Evolutionary conservation across 257 asterid species (phyloP).

Genomic region (Nyctanthes arbortristis): DNA sequence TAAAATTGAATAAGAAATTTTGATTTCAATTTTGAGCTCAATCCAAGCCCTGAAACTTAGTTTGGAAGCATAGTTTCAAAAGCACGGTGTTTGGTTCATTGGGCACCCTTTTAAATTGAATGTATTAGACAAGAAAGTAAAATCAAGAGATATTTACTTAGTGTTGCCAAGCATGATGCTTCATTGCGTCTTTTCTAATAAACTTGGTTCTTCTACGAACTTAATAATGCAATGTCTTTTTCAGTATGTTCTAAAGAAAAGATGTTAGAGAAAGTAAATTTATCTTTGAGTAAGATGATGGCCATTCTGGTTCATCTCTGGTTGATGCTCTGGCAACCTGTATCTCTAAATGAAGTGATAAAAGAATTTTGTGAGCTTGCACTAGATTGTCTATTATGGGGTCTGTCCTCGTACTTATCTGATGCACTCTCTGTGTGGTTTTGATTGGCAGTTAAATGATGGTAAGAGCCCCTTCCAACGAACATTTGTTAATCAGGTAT

Average conservation of each 20-base stretch:
- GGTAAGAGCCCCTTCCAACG: constrained; percentile 94
- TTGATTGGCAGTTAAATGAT: constrained; percentile 68
- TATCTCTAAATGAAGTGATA: constrained; percentile 17
- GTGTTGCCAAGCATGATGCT: not conserved
- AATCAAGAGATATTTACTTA: not conserved
- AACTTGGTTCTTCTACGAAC: not conserved
- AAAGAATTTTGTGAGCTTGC: constrained; percentile 5
- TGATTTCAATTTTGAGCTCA: not conserved
- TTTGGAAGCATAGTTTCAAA: not conserved
- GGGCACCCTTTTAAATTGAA: not conserved
- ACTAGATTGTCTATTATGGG: not conserved
- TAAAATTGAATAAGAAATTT: not conserved
- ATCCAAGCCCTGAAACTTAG: not conserved
- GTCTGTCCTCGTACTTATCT: constrained; percentile 21
- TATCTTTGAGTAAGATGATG: not conserved
- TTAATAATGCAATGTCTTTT: not conserved
- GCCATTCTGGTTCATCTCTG: not conserved
- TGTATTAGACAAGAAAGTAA: not conserved
- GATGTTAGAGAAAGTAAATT: not conserved
- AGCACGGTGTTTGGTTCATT: not conserved
- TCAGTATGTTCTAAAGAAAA: not conserved
- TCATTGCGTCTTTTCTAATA: not conserved
- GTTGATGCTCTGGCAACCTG: constrained; percentile 9
- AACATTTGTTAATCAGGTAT: constrained; percentile 93
- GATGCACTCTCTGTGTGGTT: constrained; percentile 28